phyloP scores from a whole-genome alignment of 805 yeast genomes.

The Komagataella mondaviorum region DNA sequence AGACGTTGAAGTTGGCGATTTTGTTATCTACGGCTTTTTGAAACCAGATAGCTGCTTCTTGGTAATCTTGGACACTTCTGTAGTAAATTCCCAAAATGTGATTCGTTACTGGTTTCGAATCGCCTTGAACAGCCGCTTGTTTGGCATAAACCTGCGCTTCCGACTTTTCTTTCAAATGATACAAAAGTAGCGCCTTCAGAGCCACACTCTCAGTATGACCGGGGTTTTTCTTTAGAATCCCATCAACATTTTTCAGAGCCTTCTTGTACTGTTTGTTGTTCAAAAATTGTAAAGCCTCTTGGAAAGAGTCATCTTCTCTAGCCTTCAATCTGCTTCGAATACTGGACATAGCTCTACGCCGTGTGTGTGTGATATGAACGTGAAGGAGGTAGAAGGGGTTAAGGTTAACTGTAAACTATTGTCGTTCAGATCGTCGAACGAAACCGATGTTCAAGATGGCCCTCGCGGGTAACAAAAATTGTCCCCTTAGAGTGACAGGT shows the following conservation, averaged over 20 bases:
- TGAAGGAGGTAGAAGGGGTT: slow-evolving; percentile 4
- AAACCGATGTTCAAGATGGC: neutral
- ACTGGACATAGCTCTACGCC: neutral
- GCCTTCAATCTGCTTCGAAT: neutral
- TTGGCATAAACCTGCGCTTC: slow-evolving; percentile 53
- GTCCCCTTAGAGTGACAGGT: neutral
- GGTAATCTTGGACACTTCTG: slow-evolving; percentile 53
- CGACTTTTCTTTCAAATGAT: slow-evolving; percentile 38
- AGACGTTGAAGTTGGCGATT: slow-evolving; percentile 62
- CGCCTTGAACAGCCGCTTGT: slow-evolving; percentile 47
- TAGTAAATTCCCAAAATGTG: slow-evolving; percentile 82
- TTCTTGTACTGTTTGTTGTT: slow-evolving; percentile 83
- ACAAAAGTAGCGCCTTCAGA: slow-evolving; percentile 64
- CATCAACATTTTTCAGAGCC: slow-evolving; percentile 63
- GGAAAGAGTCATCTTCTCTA: slow-evolving; percentile 67
- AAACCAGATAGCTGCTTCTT: slow-evolving; percentile 70
- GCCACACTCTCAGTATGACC: slow-evolving; percentile 72
- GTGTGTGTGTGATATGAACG: neutral
- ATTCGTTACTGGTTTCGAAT: slow-evolving; percentile 56
- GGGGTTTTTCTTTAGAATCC: slow-evolving; percentile 61
- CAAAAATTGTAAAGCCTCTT: slow-evolving; percentile 70
- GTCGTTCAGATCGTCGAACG: neutral
- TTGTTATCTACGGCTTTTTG: slow-evolving; percentile 65
- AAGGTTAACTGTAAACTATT: neutral
- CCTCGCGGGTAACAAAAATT: neutral